Conservation (phyloP, 371 early-diverging fungal species). For the Rhizomucor pusillus region DNA sequence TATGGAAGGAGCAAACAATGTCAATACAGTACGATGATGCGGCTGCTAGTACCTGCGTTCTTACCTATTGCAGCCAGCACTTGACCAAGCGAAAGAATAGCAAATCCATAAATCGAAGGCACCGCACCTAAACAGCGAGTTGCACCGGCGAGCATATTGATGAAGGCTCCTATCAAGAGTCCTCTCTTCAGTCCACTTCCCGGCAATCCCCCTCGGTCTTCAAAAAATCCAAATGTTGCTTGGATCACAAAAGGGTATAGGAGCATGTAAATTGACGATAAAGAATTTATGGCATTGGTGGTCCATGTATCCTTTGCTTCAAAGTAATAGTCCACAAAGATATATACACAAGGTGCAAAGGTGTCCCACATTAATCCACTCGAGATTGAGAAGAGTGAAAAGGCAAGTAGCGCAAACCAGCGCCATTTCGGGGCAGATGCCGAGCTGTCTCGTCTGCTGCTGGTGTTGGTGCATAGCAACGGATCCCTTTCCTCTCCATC, state of each 20-base stretch:
- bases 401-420: conserved; percentile 41
- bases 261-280: conserved; percentile 49
- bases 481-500: no score
- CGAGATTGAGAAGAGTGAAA: conserved; percentile 43
- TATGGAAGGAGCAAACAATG: no score
- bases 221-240: conserved; percentile 42
- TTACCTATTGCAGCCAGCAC: conserved; percentile 48
- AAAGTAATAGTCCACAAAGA: conserved; percentile 48
- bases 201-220: conserved; percentile 19
- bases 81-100: conserved; percentile 42
- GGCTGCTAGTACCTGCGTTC: background rate
- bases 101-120: conserved; percentile 32
- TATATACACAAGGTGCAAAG: conserved; percentile 52
- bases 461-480: no score
- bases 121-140: conserved; percentile 45
- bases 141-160: conserved; percentile 38
- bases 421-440: conserved; percentile 14
- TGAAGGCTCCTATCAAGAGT: conserved; percentile 42
- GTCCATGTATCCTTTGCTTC: conserved; percentile 18
- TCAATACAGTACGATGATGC: no score
- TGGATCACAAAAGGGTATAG: conserved; percentile 49
- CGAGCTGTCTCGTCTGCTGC: no score
- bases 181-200: conserved; percentile 44
- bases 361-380: conserved; percentile 55
- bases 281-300: conserved; percentile 44